Percentiles rank a stretch among this genome's conserved stretches.
Conservation (phyloP, 495 filamentous ascomycete species). For the Aspergillus baeticus region DNA sequence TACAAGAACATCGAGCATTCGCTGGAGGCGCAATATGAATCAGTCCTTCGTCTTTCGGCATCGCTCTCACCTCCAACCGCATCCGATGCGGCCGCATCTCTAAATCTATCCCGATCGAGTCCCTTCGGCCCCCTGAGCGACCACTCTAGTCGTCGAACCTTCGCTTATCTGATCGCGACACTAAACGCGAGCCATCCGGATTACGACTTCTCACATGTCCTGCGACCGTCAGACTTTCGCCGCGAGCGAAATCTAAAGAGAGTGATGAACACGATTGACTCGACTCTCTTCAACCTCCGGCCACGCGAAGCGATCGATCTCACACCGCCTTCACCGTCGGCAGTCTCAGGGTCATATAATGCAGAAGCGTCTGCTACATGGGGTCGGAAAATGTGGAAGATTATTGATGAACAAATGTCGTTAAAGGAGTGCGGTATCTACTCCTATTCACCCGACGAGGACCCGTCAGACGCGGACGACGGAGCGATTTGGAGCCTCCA, state of each 20-base stretch:
- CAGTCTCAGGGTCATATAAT: conserved; percentile 44
- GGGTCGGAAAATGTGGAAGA: conserved; percentile 84
- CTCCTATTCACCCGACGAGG: conserved; percentile 77
- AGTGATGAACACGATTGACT: conserved; percentile 83
- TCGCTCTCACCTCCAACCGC: conserved; percentile 76
- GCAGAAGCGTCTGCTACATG: conserved; percentile 51
- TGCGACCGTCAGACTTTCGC: conserved; percentile 84
- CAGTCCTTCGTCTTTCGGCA: conserved; percentile 75
- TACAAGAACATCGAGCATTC: conserved; percentile 92
- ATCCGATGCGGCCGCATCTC: conserved; percentile 46
- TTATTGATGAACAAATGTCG: conserved; percentile 89
- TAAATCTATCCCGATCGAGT: conserved; percentile 79
- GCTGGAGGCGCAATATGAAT: conserved; percentile 85
- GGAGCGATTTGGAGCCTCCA: conserved; percentile 91
- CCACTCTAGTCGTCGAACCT: conserved; percentile 81
- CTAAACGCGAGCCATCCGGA: conserved; percentile 97
- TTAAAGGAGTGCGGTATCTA: conserved; percentile 83
- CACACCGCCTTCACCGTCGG: conserved; percentile 45
- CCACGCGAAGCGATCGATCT: conserved; percentile 53
- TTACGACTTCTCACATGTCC: conserved; percentile 92
- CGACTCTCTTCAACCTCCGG: conserved; percentile 78
- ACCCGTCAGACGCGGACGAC: conserved; percentile 87
- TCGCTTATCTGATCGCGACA: conserved; percentile 94
- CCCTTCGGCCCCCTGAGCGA: conserved; percentile 90
- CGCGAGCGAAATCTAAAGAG: conserved; percentile 69